Conservation (phyloP, 768 basidiomycete species). For the Phlebiopsis gigantea region DNA sequence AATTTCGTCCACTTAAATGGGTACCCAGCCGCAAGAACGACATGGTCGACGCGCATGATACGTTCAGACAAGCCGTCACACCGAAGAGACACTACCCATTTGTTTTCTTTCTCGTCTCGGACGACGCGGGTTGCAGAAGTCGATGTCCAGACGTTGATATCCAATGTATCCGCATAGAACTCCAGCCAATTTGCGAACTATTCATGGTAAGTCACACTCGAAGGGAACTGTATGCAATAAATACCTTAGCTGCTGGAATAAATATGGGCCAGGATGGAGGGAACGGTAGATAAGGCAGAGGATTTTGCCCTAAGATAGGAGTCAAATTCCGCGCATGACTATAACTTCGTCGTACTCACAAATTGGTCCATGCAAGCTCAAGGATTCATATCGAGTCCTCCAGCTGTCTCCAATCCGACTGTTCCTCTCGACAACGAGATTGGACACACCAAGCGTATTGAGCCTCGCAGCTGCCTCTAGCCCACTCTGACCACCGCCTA, state of each 20-base stretch:
- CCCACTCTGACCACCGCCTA: slow-evolving; percentile 45
- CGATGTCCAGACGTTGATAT: slow-evolving; percentile 60
- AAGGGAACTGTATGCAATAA: background rate
- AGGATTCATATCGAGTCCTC: slow-evolving; percentile 60
- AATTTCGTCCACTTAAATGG: slow-evolving; percentile 41
- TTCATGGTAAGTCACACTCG: background rate
- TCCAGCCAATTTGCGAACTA: slow-evolving; percentile 68
- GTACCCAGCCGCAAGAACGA: slow-evolving; percentile 35
- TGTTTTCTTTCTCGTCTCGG: slow-evolving; percentile 18
- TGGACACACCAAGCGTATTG: slow-evolving; percentile 41
- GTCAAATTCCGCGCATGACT: background rate
- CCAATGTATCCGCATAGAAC: slow-evolving; percentile 52
- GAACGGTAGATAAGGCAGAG: slow-evolving; percentile 51
- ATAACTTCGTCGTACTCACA: slow-evolving; percentile 36
- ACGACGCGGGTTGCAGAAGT: slow-evolving; percentile 24
- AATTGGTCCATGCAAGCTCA: slow-evolving; percentile 64
- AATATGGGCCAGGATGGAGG: background rate
- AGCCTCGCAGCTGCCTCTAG: slow-evolving; percentile 56
- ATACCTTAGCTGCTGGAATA: slow-evolving; percentile 25
- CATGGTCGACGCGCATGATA: slow-evolving; percentile 25
- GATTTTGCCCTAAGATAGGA: slow-evolving; percentile 32
- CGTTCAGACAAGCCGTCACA: slow-evolving; percentile 28
- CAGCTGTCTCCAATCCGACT: slow-evolving; percentile 59
- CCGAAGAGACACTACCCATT: slow-evolving; percentile 26
- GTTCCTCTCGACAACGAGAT: slow-evolving; percentile 60